These are phyloP conservation scores for Epichloe brachyelytri DNA, from an alignment of 2,329 filamentous ascomycete species.

Conservation along the genomic window DNA sequence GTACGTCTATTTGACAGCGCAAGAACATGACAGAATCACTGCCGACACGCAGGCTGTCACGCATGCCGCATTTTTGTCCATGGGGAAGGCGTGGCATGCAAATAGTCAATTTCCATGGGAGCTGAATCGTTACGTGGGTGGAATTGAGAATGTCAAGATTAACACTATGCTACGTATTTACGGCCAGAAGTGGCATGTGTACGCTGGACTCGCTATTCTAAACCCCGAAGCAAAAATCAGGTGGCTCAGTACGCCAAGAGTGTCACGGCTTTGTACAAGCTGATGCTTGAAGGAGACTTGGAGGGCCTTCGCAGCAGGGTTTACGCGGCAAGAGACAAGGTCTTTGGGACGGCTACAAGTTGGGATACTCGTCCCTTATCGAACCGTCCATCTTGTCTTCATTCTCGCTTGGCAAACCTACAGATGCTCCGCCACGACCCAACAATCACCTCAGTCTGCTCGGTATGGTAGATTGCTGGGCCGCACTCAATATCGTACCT, in stretches of 20 bases:
- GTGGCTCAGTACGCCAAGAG: conserved; percentile 88
- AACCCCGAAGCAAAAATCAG: conserved; percentile 85
- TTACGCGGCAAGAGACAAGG: conserved; percentile 49
- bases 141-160: conserved; percentile 98
- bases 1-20: conserved; percentile 74
- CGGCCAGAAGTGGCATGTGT: conserved; percentile 98
- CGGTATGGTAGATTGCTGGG: conserved; percentile 98
- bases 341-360: conserved; percentile 56
- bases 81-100: conserved; percentile 96
- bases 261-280: conserved; percentile 88
- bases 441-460: conserved; percentile 92
- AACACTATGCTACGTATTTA: conserved; percentile 97
- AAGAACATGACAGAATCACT: conserved; percentile 89
- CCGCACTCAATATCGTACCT: conserved; percentile 79
- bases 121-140: conserved; percentile 84
- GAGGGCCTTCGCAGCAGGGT: conserved; percentile 64
- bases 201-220: conserved; percentile 90
- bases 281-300: conserved; percentile 80
- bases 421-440: conserved; percentile 46
- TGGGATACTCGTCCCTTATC: conserved; percentile 54
- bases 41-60: conserved; percentile 97
- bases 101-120: conserved; percentile 97
- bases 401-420: conserved; percentile 66
- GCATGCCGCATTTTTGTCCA: conserved; percentile 89
- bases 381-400: conserved; percentile 76